phyloP scores from a whole-genome alignment of 495 filamentous ascomycete species.

The Podospora appendiculata region DNA sequence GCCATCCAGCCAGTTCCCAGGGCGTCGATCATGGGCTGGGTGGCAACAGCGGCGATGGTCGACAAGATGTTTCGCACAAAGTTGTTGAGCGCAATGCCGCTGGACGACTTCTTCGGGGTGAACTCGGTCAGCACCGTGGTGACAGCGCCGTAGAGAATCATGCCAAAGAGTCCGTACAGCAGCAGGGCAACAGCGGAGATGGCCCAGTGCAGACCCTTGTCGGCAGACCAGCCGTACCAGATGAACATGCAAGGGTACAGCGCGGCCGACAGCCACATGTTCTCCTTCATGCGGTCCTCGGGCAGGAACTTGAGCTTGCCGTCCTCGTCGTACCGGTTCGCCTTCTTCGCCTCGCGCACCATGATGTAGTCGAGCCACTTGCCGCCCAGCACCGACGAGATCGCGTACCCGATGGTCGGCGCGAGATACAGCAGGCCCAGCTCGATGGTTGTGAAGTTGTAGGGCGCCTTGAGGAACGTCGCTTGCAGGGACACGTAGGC shows the following conservation, averaged over 20 bases:
- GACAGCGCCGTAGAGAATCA: slow-evolving; percentile 74
- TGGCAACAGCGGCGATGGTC: slow-evolving; percentile 66
- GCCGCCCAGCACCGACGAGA: slow-evolving; percentile 67
- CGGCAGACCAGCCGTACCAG: slow-evolving; percentile 51
- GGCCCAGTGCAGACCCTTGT: slow-evolving; percentile 34
- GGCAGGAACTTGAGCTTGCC: slow-evolving; percentile 71
- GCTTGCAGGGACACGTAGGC: slow-evolving; percentile 79
- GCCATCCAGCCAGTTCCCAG: slow-evolving; percentile 89
- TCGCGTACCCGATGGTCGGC: slow-evolving; percentile 68
- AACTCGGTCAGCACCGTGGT: slow-evolving; percentile 90
- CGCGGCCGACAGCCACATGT: slow-evolving; percentile 73
- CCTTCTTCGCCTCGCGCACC: slow-evolving; percentile 67
- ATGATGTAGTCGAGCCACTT: slow-evolving; percentile 88
- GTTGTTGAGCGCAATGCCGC: slow-evolving; percentile 78
- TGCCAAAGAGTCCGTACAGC: slow-evolving; percentile 78
- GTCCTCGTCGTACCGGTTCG: slow-evolving; percentile 59
- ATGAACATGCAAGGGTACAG: slow-evolving; percentile 64
- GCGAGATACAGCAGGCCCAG: slow-evolving; percentile 81
- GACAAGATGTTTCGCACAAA: slow-evolving; percentile 84
- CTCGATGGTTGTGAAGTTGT: slow-evolving; percentile 65
- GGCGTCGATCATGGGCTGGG: slow-evolving; percentile 66
- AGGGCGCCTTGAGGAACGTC: slow-evolving; percentile 66
- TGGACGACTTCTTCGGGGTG: slow-evolving; percentile 65
- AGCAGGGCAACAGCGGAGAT: slow-evolving; percentile 66
- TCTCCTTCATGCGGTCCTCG: slow-evolving; percentile 89